Percentiles rank a stretch among this genome's conserved stretches.
These are phyloP conservation scores for Candida sithepensis DNA, from an alignment of 805 yeast genomes.

Conservation along the genomic window DNA sequence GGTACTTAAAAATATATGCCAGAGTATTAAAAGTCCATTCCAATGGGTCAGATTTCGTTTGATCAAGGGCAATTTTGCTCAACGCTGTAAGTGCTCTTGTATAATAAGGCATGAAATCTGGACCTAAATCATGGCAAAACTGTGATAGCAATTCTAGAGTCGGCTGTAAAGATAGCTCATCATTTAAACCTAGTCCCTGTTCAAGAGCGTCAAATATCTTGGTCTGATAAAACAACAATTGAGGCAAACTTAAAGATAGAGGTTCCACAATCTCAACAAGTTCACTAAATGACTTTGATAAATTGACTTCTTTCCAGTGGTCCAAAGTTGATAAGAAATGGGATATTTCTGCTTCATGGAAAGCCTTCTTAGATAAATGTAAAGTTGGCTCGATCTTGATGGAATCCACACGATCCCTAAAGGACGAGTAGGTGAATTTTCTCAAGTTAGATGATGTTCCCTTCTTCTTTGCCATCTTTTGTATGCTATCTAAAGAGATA, in stretches of 20 bases:
- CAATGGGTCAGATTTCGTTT: constrained; percentile 54
- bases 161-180: constrained; percentile 74
- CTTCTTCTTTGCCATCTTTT: constrained; percentile 33
- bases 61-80: constrained; percentile 45
- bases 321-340: constrained; percentile 75
- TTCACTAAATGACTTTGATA: constrained; percentile 65
- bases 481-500: neutral
- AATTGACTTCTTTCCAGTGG: constrained; percentile 85
- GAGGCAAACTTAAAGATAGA: constrained; percentile 69
- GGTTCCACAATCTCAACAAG: constrained; percentile 55
- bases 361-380: constrained; percentile 53
- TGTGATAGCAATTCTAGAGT: constrained; percentile 76
- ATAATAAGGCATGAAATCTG: constrained; percentile 76
- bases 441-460: constrained; percentile 52
- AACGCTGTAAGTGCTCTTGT: constrained; percentile 47
- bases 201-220: constrained; percentile 44
- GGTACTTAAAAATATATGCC: constrained; percentile 86
- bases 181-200: constrained; percentile 50
- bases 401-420: constrained; percentile 78
- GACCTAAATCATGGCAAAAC: constrained; percentile 87
- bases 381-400: constrained; percentile 72
- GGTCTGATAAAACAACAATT: constrained; percentile 66
- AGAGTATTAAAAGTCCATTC: constrained; percentile 83
- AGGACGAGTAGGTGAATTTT: constrained; percentile 65
- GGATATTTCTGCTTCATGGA: constrained; percentile 70